Evolutionary conservation across 164 flowering plant species (phyloP).

Genomic region (Vitis cinerea): DNA sequence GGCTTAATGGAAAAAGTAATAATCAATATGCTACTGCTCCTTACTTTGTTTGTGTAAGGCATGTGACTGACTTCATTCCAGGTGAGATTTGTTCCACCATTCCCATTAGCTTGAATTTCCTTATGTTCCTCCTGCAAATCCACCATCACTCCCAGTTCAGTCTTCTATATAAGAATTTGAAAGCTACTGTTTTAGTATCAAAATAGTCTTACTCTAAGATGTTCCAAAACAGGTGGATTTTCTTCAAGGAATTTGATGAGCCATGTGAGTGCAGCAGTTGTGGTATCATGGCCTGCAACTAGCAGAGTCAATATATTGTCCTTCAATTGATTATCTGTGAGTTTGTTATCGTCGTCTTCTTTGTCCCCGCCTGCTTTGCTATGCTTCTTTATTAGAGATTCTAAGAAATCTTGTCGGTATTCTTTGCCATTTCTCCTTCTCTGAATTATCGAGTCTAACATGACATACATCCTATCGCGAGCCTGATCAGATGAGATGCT

Average conservation of each 20-base stretch:
- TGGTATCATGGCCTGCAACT: slow-evolving; percentile 75
- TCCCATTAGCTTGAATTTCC: slow-evolving; percentile 36
- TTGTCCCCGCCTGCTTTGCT: slow-evolving; percentile 24
- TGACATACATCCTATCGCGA: slow-evolving; percentile 51
- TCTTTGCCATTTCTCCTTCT: slow-evolving; percentile 41
- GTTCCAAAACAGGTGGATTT: slow-evolving; percentile 51
- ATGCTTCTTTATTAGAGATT: slow-evolving; percentile 48
- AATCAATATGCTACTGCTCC: slow-evolving; percentile 6
- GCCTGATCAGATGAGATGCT: slow-evolving; percentile 36
- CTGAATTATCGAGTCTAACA: slow-evolving; percentile 50
- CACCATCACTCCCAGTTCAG: slow-evolving; percentile 5
- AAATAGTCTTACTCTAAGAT: slow-evolving; percentile 38
- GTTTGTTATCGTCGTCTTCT: slow-evolving; percentile 43
- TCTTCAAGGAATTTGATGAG: slow-evolving; percentile 59
- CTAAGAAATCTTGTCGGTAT: slow-evolving; percentile 49
- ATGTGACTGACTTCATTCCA: slow-evolving; percentile 63
- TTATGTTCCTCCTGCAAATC: slow-evolving; percentile 55
- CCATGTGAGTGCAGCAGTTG: slow-evolving; percentile 76
- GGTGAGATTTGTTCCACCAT: slow-evolving; percentile 35
- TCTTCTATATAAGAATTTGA: background rate
- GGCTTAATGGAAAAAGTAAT: background rate
- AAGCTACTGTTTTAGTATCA: background rate
- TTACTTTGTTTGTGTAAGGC: slow-evolving; percentile 65
- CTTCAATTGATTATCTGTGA: slow-evolving; percentile 60
- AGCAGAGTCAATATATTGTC: slow-evolving; percentile 65